These are phyloP conservation scores for Colletotrichum trifolii DNA, from an alignment of 2,329 filamentous ascomycete species.

Conservation along the genomic window DNA sequence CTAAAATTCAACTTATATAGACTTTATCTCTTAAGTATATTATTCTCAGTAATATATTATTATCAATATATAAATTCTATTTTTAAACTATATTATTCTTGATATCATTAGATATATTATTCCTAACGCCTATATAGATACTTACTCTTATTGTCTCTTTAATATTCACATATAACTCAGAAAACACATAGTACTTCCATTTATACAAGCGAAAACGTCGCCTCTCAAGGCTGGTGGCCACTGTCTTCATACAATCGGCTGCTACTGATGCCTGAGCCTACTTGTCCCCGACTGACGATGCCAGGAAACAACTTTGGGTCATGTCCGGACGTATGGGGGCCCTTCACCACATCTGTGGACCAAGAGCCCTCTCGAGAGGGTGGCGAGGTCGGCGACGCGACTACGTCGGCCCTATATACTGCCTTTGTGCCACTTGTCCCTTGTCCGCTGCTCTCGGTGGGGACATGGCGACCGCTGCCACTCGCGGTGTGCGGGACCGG, in stretches of 20 bases:
- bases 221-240: too few relatives aligned
- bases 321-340: conserved; percentile 63
- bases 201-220: too few relatives aligned
- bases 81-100: too few relatives aligned
- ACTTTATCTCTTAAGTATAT: too few relatives aligned
- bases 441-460: neutral
- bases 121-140: too few relatives aligned
- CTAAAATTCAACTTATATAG: too few relatives aligned
- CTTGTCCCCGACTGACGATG: conserved; percentile 64
- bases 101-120: too few relatives aligned
- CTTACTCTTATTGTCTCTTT: too few relatives aligned
- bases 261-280: neutral
- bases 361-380: conserved; percentile 48
- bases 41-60: too few relatives aligned
- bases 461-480: neutral
- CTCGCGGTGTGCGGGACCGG: neutral
- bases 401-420: conserved; percentile 6
- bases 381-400: conserved; percentile 31
- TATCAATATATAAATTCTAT: too few relatives aligned
- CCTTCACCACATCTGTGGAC: conserved; percentile 52
- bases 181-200: too few relatives aligned
- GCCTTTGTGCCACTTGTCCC: neutral
- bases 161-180: too few relatives aligned
- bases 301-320: conserved; percentile 81
- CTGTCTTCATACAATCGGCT: neutral